Percentiles rank a stretch among this genome's conserved stretches.
Conservation (phyloP, 176 grass and related monocot species). For the Rhynchospora tenuis region DNA sequence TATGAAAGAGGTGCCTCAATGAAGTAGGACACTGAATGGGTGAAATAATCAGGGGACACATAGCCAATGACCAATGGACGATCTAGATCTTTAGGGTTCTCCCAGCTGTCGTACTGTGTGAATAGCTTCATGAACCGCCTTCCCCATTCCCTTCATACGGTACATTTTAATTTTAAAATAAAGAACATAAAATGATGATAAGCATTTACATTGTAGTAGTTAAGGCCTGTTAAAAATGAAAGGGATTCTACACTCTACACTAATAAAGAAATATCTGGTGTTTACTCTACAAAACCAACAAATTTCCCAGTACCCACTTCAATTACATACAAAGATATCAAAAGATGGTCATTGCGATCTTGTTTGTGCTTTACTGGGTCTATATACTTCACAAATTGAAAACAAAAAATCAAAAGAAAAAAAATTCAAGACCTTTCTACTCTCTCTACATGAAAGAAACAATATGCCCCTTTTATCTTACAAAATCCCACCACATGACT, state of each 20-base stretch:
- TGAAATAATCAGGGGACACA: constrained; percentile 97
- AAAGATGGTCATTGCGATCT: neutral
- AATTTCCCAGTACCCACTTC: neutral
- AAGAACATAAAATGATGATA: neutral
- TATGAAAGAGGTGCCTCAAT: constrained; percentile 88
- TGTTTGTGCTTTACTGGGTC: neutral
- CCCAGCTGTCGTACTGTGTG: constrained; percentile 76
- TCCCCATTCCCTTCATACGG: constrained; percentile 78
- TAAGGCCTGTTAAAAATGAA: constrained; percentile 6
- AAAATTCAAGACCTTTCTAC: too few species aligned
- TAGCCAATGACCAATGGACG: constrained; percentile 82
- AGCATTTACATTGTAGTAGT: neutral
- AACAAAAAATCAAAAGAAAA: neutral
- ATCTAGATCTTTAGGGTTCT: constrained; percentile 79
- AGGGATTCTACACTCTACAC: neutral
- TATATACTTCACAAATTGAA: neutral
- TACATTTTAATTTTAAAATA: constrained; percentile 35
- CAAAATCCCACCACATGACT: neutral
- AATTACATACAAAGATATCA: neutral
- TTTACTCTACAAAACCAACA: neutral
- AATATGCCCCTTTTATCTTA: neutral
- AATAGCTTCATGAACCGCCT: constrained; percentile 81
- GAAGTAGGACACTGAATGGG: constrained; percentile 98
- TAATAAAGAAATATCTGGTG: neutral
- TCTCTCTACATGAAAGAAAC: neutral